Evolutionary conservation across 1,284 basidiomycete genomes (phyloP), one percentile per base, ranked within the genome.

Genomic region (Irpex sp.): DNA sequence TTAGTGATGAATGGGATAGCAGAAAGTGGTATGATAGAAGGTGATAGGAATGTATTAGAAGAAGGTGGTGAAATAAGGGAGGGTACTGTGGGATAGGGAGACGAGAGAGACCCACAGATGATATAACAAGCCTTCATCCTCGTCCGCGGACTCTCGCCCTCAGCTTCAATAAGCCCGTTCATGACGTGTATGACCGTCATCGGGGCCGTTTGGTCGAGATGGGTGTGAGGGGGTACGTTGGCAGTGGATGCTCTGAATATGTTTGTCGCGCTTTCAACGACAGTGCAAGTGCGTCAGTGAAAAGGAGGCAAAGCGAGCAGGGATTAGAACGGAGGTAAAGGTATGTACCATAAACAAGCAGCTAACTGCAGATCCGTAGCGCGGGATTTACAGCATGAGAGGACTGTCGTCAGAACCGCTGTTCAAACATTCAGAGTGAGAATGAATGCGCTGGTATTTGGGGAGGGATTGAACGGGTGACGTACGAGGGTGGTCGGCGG

Each of bases 51-150:
- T 1, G 31, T 6, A 3, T 2, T 31, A 31, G 31, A 3, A 31
- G 31, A 31, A 31, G 31, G 31, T 3, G 31, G 31, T 3, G 4
- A 31, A 3, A 31, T 2, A 31, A 31, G 31, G 31, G 31, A 34
- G 6, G 31, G 31, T 34, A 34, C 6, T 1, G 31, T 34, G 31
- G 31, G 31, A 6, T 47, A 47, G 40, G 40, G 11, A 47, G 13
- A 5, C 6, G 4, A 47, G 40, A 44, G 9, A 34, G 56, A 5
- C 82, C 13, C 65, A 93, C 91, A 85, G 0, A 95, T 74, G 5
- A 88, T 82, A 69, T 89, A 91, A 71, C 91, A 93, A 0, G 91
- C 87, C 70, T 81, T 85, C 2, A 80, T 82, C 58, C 82, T 79
- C 34, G 74, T 79, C 57, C 77, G 74, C 1, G 78, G 72, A 9